These are phyloP conservation scores for Nymphaea thermarum DNA, from an alignment of 164 flowering plant genomes.

Conservation along the genomic window DNA sequence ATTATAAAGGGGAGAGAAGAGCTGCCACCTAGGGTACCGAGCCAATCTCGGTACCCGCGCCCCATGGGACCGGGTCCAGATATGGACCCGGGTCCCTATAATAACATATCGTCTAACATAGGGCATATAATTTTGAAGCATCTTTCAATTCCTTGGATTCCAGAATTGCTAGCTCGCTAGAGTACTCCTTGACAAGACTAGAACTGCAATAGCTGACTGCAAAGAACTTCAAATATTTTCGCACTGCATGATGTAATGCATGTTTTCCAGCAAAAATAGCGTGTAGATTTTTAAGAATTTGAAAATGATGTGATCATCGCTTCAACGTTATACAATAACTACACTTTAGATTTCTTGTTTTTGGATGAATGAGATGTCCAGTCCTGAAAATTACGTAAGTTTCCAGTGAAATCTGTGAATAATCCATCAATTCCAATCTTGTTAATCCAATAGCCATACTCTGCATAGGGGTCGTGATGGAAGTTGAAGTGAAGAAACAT, in stretches of 20 bases:
- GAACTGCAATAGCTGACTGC: not conserved
- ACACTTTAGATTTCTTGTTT: conserved; percentile 13
- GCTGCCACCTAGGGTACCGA: too few relatives aligned
- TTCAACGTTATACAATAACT: conserved; percentile 42
- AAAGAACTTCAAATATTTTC: not conserved
- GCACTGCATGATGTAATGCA: not conserved
- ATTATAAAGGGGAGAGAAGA: too few relatives aligned
- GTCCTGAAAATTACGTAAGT: conserved; percentile 65
- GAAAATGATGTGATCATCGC: conserved; percentile 11
- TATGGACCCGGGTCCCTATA: too few relatives aligned
- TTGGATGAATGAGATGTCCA: conserved; percentile 32
- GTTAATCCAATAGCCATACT: conserved; percentile 80
- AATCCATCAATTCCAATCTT: conserved; percentile 79
- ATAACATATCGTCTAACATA: too few relatives aligned
- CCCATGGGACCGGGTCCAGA: too few relatives aligned
- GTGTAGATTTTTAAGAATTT: not conserved
- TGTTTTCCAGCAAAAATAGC: not conserved
- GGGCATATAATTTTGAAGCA: too few relatives aligned
- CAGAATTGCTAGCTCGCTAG: not conserved
- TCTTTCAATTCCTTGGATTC: not conserved
- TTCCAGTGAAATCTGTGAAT: conserved; percentile 93
- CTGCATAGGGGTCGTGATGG: conserved; percentile 68
- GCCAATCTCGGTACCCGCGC: too few relatives aligned
- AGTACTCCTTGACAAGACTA: not conserved
- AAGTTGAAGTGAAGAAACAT: conserved; percentile 56